Conservation (phyloP, 805 yeast species). For the Diddensiella transvaalensis region DNA sequence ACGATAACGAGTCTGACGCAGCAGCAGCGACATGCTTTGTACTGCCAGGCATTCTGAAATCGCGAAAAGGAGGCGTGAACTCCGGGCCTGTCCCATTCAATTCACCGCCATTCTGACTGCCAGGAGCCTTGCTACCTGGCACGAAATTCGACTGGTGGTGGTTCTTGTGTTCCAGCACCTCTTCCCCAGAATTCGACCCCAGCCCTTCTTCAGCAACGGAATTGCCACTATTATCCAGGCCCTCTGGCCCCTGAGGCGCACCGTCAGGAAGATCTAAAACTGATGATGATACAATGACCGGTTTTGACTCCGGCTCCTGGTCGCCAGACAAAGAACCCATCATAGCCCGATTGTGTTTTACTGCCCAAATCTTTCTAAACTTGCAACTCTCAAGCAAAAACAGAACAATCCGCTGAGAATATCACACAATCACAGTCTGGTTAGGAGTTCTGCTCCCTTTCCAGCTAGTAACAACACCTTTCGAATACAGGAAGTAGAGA, state of each 20-base stretch:
- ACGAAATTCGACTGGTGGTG: too few relatives aligned
- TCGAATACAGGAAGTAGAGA: too few relatives aligned
- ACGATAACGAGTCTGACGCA: background rate
- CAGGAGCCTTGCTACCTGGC: too few relatives aligned
- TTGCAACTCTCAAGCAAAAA: too few relatives aligned
- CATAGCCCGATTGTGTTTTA: background rate
- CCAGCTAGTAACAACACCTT: too few relatives aligned
- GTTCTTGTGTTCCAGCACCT: too few relatives aligned
- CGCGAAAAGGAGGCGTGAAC: background rate
- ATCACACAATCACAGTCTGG: too few relatives aligned
- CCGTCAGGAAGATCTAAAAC: background rate
- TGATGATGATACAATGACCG: constrained; percentile 7
- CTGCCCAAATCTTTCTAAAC: background rate
- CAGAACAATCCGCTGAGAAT: too few relatives aligned
- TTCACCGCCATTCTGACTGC: background rate
- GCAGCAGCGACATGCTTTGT: background rate
- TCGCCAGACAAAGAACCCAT: constrained; percentile 1
- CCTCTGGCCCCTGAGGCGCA: background rate
- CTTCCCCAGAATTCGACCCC: background rate
- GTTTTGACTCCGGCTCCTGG: constrained; percentile 1
- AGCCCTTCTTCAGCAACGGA: background rate
- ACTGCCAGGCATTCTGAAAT: background rate
- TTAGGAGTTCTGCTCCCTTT: too few relatives aligned
- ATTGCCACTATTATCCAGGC: background rate
- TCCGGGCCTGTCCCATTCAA: background rate